Evolutionary conservation across 2,329 filamentous ascomycete species (phyloP).

Genomic region (Claviceps digitariae): DNA sequence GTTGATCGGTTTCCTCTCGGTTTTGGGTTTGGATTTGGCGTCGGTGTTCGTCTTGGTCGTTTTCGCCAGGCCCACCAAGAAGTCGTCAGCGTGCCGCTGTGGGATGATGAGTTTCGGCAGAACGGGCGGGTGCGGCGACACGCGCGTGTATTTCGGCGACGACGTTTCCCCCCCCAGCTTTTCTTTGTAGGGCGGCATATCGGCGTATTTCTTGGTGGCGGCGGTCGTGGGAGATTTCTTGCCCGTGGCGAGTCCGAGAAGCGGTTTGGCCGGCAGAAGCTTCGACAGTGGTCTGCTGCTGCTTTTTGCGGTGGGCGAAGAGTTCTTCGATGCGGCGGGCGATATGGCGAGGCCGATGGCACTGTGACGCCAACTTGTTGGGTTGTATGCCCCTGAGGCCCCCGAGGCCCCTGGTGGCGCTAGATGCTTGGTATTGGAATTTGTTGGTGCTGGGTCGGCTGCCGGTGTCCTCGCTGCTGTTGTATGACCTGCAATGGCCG

Average conservation of each 20-base stretch:
- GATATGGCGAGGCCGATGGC: slow-evolving; percentile 34
- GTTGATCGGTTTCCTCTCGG: too few species aligned
- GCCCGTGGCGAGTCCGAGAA: slow-evolving; percentile 18
- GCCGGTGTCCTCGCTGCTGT: background rate
- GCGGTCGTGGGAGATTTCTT: background rate
- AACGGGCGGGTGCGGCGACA: slow-evolving; percentile 9
- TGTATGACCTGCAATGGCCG: background rate
- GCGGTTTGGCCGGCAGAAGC: slow-evolving; percentile 32
- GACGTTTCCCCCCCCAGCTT: background rate
- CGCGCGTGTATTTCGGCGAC: slow-evolving; percentile 8
- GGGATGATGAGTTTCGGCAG: slow-evolving; percentile 19
- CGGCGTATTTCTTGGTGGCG: background rate
- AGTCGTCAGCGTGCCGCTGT: background rate
- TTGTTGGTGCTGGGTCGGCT: slow-evolving; percentile 2
- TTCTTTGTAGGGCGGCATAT: background rate
- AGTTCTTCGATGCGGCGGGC: slow-evolving; percentile 12
- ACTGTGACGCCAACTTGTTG: slow-evolving; percentile 20
- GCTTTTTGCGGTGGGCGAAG: slow-evolving; percentile 10
- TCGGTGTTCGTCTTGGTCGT: background rate
- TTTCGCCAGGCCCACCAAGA: background rate
- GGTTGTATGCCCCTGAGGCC: slow-evolving; percentile 13
- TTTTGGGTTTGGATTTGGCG: too few species aligned
- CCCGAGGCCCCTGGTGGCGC: slow-evolving; percentile 9
- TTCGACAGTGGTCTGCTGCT: slow-evolving; percentile 24
- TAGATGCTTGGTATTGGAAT: background rate